A percentile compares a stretch with the other conserved stretches of the same genome.
These are phyloP conservation scores for Russula emetica DNA, from an alignment of 768 basidiomycete species.

Conservation along the genomic window DNA sequence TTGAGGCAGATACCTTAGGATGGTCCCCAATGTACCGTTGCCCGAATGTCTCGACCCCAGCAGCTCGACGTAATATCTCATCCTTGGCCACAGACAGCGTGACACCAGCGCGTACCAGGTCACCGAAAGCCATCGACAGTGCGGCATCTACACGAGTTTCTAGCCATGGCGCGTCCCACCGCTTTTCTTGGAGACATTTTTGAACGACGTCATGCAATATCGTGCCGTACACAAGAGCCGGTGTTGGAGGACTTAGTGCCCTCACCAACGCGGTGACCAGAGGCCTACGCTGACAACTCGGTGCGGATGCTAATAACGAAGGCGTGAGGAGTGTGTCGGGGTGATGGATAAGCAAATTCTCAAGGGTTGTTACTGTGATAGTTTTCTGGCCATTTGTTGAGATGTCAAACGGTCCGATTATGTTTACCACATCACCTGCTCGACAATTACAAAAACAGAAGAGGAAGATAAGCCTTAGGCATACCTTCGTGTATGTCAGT, in stretches of 20 bases:
- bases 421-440: constrained; percentile 76
- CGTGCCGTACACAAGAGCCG: constrained; percentile 83
- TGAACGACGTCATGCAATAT: constrained; percentile 93
- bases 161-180: constrained; percentile 63
- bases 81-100: constrained; percentile 57
- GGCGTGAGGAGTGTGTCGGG: constrained; percentile 91
- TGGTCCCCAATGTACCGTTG: constrained; percentile 57
- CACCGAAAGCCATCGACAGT: constrained; percentile 50
- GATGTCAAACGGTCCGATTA: constrained; percentile 49
- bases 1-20: constrained; percentile 52
- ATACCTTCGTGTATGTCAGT: constrained; percentile 59
- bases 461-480: neutral
- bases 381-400: constrained; percentile 29
- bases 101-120: constrained; percentile 58
- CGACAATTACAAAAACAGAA: neutral
- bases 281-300: constrained; percentile 82
- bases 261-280: constrained; percentile 66
- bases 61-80: constrained; percentile 59
- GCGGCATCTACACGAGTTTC: constrained; percentile 55
- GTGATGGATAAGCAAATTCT: constrained; percentile 78
- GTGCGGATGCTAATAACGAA: constrained; percentile 78
- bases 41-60: constrained; percentile 60
- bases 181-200: constrained; percentile 54
- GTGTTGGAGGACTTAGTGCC: constrained; percentile 54
- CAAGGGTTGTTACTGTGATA: constrained; percentile 57